Evolutionary conservation across 129 eudicot species (phyloP), one percentile per base, ranked within the genome.

Genomic region (Silybum marianum): DNA sequence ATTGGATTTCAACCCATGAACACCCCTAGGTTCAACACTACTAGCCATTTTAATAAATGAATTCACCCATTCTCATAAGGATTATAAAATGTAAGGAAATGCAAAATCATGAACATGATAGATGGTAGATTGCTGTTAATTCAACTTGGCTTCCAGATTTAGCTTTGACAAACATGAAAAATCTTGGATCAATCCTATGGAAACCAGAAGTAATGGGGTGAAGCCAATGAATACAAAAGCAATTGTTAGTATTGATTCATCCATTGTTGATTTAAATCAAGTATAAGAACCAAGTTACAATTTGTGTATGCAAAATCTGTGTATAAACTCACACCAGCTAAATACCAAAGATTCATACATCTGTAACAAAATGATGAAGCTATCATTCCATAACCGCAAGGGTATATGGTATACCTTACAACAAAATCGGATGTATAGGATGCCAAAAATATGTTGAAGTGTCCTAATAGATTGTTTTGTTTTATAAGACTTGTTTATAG

Each of bases 241-340:
- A 74, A 71, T 63, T 81, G 68, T 78, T 36, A 5, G 44, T 7
- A 58, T 73, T 32, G 39, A 81, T 78, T 68, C 44, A 69, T 87
- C 85, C 73, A 74, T 69, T 85, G 89, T 74, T 51, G 76, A 82
- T 82, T 82, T 51, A 54, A 54, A 79, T 48, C 39, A 73, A 79
- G 78, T 85, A 85, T 82, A 76, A 73, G 78, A 88, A 80, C 79
- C 71, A 72, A 67, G 36, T 63, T 82, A 72, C 79, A 78, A 70
- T 74, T 36, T 79, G 73, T 79, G 21, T 76, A 63, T 73, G 70
- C 83, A 78, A 44, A 78, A 44, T 83, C 77, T 80, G 67, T 73
- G 65, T 81, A 75, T 82, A 80, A 71, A 76, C 34, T 75, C 69
- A 75, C 68, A 78, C 84, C 72, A 85, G 3, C 54, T 74, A 72